A percentile compares a stretch with the other conserved stretches of the same genome.
phyloP scores from a whole-genome alignment of 805 yeast species.

The Candida sphagnicola region DNA sequence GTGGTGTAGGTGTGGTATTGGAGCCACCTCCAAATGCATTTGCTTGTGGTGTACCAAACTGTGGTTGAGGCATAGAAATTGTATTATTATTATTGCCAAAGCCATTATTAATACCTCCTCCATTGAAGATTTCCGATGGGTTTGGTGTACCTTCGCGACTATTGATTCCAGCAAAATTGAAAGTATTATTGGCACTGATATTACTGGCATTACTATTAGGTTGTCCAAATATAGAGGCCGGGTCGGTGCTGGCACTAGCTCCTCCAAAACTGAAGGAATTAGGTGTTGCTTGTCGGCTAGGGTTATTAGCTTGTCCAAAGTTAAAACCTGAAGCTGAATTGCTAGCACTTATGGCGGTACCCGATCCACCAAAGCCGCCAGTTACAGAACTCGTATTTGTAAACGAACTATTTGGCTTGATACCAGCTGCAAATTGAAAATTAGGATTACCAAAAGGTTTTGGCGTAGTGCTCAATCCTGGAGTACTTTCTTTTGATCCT shows the following conservation, averaged over 20 bases:
- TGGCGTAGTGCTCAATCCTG: neutral
- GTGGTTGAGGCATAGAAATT: slow-evolving; percentile 4
- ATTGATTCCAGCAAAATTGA: slow-evolving; percentile 15
- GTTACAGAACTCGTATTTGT: neutral
- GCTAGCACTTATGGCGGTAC: slow-evolving; percentile 3
- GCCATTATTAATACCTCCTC: slow-evolving; percentile 6
- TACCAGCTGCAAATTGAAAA: slow-evolving; percentile 11
- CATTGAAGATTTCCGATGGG: slow-evolving; percentile 27
- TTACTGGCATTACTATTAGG: neutral
- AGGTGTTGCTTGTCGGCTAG: slow-evolving; percentile 1
- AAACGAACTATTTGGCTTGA: slow-evolving; percentile 1
- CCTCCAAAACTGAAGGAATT: slow-evolving; percentile 3
- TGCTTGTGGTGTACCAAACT: slow-evolving; percentile 6
- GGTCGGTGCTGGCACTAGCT: slow-evolving; percentile 1
- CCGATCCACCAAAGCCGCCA: neutral
- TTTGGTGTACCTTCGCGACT: slow-evolving; percentile 25
- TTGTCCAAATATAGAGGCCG: slow-evolving; percentile 6
- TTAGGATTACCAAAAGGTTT: slow-evolving; percentile 4
- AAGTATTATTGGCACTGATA: slow-evolving; percentile 2
- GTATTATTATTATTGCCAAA: slow-evolving; percentile 2
- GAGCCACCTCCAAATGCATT: slow-evolving; percentile 3
- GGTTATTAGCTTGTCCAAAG: slow-evolving; percentile 2
- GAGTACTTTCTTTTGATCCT: slow-evolving; percentile 2
- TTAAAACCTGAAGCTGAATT: neutral
- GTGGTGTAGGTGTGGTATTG: slow-evolving; percentile 15